These are phyloP conservation scores for Acmispon strigosus DNA, from an alignment of 306 rosid species.

Conservation along the genomic window DNA sequence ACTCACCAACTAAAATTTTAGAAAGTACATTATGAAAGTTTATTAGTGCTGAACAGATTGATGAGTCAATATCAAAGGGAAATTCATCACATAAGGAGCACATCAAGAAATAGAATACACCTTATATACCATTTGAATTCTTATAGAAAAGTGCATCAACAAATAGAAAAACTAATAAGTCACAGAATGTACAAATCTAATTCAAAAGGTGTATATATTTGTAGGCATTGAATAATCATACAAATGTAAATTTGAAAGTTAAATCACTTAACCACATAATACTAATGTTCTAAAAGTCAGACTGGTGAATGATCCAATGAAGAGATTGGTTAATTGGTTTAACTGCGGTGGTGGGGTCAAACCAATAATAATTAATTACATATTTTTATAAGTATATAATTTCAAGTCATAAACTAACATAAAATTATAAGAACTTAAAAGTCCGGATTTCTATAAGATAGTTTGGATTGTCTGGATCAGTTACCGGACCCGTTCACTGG, in stretches of 20 bases:
- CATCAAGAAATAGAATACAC: neutral
- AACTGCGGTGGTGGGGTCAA: too few relatives aligned
- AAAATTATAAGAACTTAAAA: too few relatives aligned
- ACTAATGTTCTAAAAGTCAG: too few relatives aligned
- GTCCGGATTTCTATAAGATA: too few relatives aligned
- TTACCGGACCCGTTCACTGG: too few relatives aligned
- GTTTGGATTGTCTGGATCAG: too few relatives aligned
- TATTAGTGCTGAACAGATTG: neutral
- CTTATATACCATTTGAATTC: too few relatives aligned
- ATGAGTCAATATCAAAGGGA: neutral
- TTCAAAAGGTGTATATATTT: neutral
- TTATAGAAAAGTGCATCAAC: neutral
- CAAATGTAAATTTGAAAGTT: neutral
- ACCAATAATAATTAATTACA: too few relatives aligned
- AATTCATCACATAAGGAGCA: neutral
- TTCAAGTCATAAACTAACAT: too few relatives aligned
- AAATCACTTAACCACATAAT: neutral
- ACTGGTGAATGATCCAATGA: too few relatives aligned
- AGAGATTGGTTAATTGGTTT: too few relatives aligned
- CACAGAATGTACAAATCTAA: neutral
- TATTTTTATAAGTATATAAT: too few relatives aligned
- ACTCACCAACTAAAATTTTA: conserved; percentile 71
- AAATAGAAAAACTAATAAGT: neutral
- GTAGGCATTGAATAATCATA: neutral
- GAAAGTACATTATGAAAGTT: neutral